A percentile compares a stretch with the other conserved stretches of the same genome.
These are phyloP conservation scores for Aspergillus funiculosus DNA, from an alignment of 495 filamentous ascomycete genomes.

Conservation along the genomic window DNA sequence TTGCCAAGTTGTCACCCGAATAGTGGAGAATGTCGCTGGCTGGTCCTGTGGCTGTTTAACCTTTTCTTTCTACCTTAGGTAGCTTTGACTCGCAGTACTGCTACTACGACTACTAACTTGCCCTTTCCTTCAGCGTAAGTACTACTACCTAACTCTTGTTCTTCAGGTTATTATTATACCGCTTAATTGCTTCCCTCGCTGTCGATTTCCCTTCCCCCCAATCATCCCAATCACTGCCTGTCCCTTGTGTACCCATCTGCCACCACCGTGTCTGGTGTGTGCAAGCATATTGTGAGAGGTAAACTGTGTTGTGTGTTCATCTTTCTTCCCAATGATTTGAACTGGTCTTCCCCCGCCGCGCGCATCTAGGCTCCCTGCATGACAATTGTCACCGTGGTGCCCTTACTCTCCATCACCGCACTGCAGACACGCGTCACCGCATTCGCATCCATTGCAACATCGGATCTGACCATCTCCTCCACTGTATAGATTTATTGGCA, in stretches of 20 bases:
- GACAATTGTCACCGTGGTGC: constrained; percentile 25
- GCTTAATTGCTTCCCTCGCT: constrained; percentile 16
- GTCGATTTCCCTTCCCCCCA: neutral
- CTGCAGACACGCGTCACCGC: constrained; percentile 35
- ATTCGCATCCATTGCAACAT: constrained; percentile 15
- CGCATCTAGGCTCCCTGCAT: constrained; percentile 26
- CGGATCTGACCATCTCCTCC: constrained; percentile 14
- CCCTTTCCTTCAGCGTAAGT: constrained; percentile 5
- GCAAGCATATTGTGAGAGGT: constrained; percentile 14
- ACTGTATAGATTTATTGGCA: constrained; percentile 13
- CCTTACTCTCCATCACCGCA: constrained; percentile 18
- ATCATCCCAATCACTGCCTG: neutral
- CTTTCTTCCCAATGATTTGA: constrained; percentile 1
- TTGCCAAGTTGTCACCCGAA: constrained; percentile 4
- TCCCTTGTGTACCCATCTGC: constrained; percentile 10
- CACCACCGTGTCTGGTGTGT: neutral
- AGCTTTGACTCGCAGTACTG: neutral
- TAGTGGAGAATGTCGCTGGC: constrained; percentile 19
- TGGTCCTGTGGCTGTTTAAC: constrained; percentile 19
- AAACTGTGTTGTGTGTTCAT: constrained; percentile 7
- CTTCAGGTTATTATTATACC: no score
- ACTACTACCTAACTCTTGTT: no score
- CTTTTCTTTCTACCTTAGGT: constrained; percentile 11
- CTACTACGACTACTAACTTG: no score
- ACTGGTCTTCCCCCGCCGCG: neutral